Conservation (phyloP, 2,329 filamentous ascomycete genomes). For the Onygenales sp. region DNA sequence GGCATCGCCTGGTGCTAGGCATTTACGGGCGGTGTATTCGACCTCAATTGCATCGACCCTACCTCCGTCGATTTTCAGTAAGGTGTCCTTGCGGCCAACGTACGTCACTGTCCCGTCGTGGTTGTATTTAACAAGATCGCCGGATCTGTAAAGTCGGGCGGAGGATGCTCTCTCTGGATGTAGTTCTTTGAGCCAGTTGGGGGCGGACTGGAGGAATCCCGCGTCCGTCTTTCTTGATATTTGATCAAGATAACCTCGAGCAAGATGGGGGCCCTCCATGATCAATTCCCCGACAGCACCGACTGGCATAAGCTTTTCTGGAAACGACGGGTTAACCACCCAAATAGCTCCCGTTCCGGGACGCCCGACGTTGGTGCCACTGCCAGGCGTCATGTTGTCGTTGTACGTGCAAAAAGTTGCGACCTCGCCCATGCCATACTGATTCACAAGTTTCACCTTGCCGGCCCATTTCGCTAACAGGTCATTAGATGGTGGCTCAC, state of each 20-base stretch:
- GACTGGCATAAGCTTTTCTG: slow-evolving; percentile 25
- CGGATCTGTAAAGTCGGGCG: slow-evolving; percentile 70
- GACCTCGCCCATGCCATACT: slow-evolving; percentile 18
- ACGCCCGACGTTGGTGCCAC: slow-evolving; percentile 5
- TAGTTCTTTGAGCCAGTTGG: slow-evolving; percentile 45
- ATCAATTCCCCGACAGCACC: slow-evolving; percentile 28
- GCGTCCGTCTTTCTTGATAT: slow-evolving; percentile 22
- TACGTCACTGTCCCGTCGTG: slow-evolving; percentile 64
- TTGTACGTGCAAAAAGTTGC: slow-evolving; percentile 7
- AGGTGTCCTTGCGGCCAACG: slow-evolving; percentile 65
- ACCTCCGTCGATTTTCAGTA: slow-evolving; percentile 79
- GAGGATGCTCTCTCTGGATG: slow-evolving; percentile 41
- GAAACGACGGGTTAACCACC: slow-evolving; percentile 26
- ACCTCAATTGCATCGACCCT: slow-evolving; percentile 80
- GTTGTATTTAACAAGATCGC: slow-evolving; percentile 66
- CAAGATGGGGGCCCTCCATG: slow-evolving; percentile 29
- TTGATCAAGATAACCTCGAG: slow-evolving; percentile 31
- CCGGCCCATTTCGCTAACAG: slow-evolving; percentile 14
- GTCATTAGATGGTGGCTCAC: slow-evolving; percentile 14
- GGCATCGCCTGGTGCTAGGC: not conserved
- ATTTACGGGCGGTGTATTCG: slow-evolving; percentile 42
- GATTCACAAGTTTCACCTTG: slow-evolving; percentile 13
- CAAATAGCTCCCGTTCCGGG: slow-evolving; percentile 12
- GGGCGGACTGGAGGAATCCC: slow-evolving; percentile 37
- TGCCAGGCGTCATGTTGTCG: not conserved